Percentiles rank a stretch among this genome's conserved stretches.
Evolutionary conservation across 495 filamentous ascomycete genomes (phyloP).

Genomic region (Aspergillus nanangensis): DNA sequence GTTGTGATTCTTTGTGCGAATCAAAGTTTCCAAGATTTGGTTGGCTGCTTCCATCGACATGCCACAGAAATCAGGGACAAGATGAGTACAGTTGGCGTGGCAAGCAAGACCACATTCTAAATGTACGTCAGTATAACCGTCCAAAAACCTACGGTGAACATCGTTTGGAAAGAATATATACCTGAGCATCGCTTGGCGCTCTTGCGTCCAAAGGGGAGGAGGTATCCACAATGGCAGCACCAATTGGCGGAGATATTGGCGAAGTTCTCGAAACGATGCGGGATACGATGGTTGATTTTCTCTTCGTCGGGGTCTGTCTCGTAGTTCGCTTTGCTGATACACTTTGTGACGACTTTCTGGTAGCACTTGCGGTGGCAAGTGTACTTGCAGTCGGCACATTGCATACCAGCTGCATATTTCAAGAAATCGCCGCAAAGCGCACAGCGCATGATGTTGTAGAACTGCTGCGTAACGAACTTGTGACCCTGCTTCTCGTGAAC

Average conservation of each 20-base stretch:
- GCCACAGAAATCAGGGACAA: constrained; percentile 98
- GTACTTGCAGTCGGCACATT: constrained; percentile 99
- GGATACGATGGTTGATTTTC: constrained; percentile 98
- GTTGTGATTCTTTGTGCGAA: constrained; percentile 41
- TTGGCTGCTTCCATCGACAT: constrained; percentile 99
- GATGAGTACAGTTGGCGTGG: constrained; percentile 85
- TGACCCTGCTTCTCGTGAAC: constrained; percentile 97
- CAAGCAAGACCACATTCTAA: constrained; percentile 91
- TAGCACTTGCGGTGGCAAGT: constrained; percentile 98
- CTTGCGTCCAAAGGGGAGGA: constrained; percentile 93
- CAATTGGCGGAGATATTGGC: constrained; percentile 97
- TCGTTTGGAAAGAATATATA: constrained; percentile 32
- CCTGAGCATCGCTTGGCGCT: constrained; percentile 88
- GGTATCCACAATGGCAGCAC: constrained; percentile 99
- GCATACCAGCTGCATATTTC: constrained; percentile 98
- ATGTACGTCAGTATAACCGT: too few species aligned
- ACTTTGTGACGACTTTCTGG: constrained; percentile 96
- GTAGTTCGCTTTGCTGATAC: constrained; percentile 98
- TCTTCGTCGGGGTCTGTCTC: constrained; percentile 98
- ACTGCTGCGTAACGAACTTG: constrained; percentile 96
- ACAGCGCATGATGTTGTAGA: constrained; percentile 99
- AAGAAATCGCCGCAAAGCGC: constrained; percentile 97
- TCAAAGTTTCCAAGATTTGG: constrained; percentile 64
- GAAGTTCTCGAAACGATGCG: constrained; percentile 91
- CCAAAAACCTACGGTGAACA: background rate